Evolutionary conservation across 148 eudicot genomes (phyloP), one percentile per base, ranked within the genome.

Genomic region (Arbutus unedo): DNA sequence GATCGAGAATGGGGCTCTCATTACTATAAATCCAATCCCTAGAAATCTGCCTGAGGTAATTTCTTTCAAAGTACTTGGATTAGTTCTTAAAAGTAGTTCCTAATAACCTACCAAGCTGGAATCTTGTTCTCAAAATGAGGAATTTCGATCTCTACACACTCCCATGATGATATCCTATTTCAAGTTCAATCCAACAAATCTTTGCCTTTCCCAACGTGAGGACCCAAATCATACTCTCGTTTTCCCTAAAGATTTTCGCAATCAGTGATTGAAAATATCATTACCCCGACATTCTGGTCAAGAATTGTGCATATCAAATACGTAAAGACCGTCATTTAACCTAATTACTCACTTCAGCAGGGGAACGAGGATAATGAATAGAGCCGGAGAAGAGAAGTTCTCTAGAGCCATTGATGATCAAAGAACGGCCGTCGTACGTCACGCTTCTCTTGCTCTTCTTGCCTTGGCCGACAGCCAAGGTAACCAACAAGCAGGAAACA

Each of bases 331-430:
- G 0, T 25, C 6, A 23, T 25, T 31, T 66, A 66, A 66, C 43
- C 71, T 73, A 2, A 21, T 19, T 4, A 50, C 55, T 68, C 56
- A 90, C 93, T 82, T 74, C 88, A 7, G 85, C 83, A 43, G 87
- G 85, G 51, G 80, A 78, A 41, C 93, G 90, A 8, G 93, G 88
- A 83, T 90, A 90, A 82, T 90, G 93, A 51, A 90, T 87, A 1
- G 91, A 89, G 4, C 91, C 93, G 13, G 93, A 89, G 82, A 89
- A 89, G 57, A 90, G 44, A 19, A 90, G 86, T 49, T 84, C 81
- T 48, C 91, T 81, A 3, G 57, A 67, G 31, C 93, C 93, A 83
- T 87, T 80, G 68, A 91, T 78, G 68, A 91, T 86, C 79, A 91
- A 25, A 8, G 91, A 91, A 10, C 88, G 82, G 0, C 78, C 72